Evolutionary conservation across 169 alveolate genomes (phyloP), one percentile per base, ranked within the genome.

Genomic region (Eimeria falciformis): DNA sequence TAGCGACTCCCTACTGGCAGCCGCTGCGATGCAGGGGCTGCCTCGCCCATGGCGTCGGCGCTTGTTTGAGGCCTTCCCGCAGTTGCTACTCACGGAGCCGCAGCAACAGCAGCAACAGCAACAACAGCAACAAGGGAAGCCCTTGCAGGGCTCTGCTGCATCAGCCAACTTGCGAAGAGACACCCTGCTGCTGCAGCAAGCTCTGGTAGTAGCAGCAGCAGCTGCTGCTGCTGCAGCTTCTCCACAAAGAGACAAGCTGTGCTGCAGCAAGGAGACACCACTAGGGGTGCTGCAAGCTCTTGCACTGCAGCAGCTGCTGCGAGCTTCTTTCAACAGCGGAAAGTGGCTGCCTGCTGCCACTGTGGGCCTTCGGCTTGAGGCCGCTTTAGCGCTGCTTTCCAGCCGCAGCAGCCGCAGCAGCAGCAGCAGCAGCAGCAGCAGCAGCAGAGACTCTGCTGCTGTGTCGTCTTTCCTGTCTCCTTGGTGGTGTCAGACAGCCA

Each of bases 301-400:
- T 14, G 71, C 71, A 21, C 71, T 58, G 71, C 82, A 71, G 82
- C 82, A 71, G 82, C 82, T 71, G 50, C 50, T 71, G 50, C 82
- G 82, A 21, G 82, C 82, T 37, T 25, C 58, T 71, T 23, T 56
- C 33, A 29, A 43, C 27, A 71, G 82, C 56, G 23, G 82, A 50
- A 11, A 3, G n/a, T 21, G 50, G 6, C 82, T 71, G 5, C 58
- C 18, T 37, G 56, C 23, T 2, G 56, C 40, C 55, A 37, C 53
- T 71, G 82, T 56, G 17, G 82, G 82, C 50, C 82, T 71, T 2
- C 50, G 53, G 55, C 82, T 71, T 17, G 82, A 71, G 55, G 82
- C 82, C 29, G 45, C 82, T 5, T 56, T 71, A 21, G 6, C 18
- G 50, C 50, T 71, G 56, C 21, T 5, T 23, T 37, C 58, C 56